Evolutionary conservation across 2,329 filamentous ascomycete genomes (phyloP), one percentile per base, ranked within the genome.

Genomic region (Hymenoscyphus repandus): DNA sequence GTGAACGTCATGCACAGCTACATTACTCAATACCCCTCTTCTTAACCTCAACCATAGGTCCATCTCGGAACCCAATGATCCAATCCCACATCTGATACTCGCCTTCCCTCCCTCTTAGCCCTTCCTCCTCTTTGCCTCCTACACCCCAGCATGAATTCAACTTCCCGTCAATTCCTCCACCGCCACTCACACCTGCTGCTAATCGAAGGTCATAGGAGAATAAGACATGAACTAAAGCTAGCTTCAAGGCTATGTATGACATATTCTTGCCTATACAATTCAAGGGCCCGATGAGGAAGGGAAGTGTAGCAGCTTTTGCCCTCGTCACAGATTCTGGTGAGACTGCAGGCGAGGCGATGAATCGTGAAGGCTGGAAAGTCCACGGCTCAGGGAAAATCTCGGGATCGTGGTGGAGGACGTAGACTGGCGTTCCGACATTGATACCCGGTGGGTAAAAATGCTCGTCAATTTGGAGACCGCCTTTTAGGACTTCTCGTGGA

Each of bases 211-310:
- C 65, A 27, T 60, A 9, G 30, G 6, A 15, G 27, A 31, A 46
- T 32, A 46, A 31, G 11, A 46, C 31, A 18, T 34, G 31, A 5
- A 62, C 63, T 11, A 65, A 20, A 5, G 61, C 55, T 33, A 62
- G 46, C 27, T 59, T 60, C 56, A 67, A 58, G 11, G 62, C 63
- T 22, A 64, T 56, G 54, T 56, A 64, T 6, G 60, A 60, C 41
- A 66, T 50, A 12, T 64, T 65, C 59, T 66, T 66, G 10, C 65
- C 65, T 15, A 62, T 60, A 27, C 65, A 68, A 12, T 62, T 63
- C 34, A 59, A 51, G 2, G 62, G 55, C 7, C 65, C 65, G 27
- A 51, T 51, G 6, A 58, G 57, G 44, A 67, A 68, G 11, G 64
- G 58, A 44, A 51, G 59, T 43, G 58, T 62, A 3, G 53, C 57